Conservation (phyloP, 768 basidiomycete genomes). For the Hypsizygus marmoreus region DNA sequence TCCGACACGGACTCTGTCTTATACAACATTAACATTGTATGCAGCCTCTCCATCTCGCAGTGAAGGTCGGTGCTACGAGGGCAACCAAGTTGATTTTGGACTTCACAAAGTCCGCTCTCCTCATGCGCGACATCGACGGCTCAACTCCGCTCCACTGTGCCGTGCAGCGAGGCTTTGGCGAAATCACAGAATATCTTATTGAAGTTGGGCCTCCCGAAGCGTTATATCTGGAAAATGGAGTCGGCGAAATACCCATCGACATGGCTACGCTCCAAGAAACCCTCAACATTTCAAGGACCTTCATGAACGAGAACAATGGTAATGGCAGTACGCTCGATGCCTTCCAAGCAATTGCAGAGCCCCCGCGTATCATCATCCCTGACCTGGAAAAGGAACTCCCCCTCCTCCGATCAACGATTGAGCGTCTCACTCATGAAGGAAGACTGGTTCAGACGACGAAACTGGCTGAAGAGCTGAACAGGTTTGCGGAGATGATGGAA, state of each 20-base stretch:
- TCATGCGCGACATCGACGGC: slow-evolving; percentile 48
- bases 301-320: not conserved
- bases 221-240: slow-evolving; percentile 51
- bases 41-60: slow-evolving; percentile 59
- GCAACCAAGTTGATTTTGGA: slow-evolving; percentile 39
- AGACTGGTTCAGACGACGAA: slow-evolving; percentile 23
- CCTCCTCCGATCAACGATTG: slow-evolving; percentile 25
- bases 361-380: slow-evolving; percentile 16
- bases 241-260: slow-evolving; percentile 46
- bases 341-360: slow-evolving; percentile 9
- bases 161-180: slow-evolving; percentile 30
- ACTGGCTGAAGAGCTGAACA: slow-evolving; percentile 21
- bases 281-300: slow-evolving; percentile 17
- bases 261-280: slow-evolving; percentile 32
- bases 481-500: slow-evolving; percentile 31
- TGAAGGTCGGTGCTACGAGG: slow-evolving; percentile 32
- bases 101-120: slow-evolving; percentile 35
- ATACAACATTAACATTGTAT: not conserved
- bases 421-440: slow-evolving; percentile 23
- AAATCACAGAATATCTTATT: slow-evolving; percentile 41
- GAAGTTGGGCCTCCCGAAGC: slow-evolving; percentile 37
- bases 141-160: slow-evolving; percentile 56
- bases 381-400: slow-evolving; percentile 23
- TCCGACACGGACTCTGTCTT: not conserved
- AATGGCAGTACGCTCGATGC: not conserved